These are phyloP conservation scores for Mortierella sp. DNA, from an alignment of 371 early-diverging fungal genomes.

Conservation along the genomic window DNA sequence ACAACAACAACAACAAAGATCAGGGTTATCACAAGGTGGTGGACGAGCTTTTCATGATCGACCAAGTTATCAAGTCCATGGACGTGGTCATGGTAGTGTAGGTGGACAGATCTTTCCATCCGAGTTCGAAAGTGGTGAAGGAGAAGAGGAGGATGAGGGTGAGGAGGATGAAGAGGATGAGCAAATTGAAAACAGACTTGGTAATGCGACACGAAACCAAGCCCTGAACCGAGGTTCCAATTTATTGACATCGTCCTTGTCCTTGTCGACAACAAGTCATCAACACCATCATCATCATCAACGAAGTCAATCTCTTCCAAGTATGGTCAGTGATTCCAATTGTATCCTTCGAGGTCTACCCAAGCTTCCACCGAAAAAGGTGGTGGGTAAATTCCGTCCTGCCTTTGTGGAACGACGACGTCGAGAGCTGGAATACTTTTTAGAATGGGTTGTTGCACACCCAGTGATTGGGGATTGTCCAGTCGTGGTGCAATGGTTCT, in stretches of 20 bases:
- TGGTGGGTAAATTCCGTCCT: constrained; percentile 44
- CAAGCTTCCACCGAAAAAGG: constrained; percentile 41
- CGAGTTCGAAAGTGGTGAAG: too few relatives aligned
- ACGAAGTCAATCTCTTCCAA: not conserved
- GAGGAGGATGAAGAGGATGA: constrained; percentile 17
- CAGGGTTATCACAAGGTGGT: not conserved
- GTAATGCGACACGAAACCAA: not conserved
- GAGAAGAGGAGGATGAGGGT: constrained; percentile 4
- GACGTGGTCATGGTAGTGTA: too few relatives aligned
- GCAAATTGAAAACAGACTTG: constrained; percentile 5
- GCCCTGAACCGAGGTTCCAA: not conserved
- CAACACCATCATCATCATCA: constrained; percentile 1
- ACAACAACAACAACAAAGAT: not conserved
- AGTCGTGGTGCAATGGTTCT: constrained; percentile 49
- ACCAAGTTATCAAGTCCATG: too few relatives aligned
- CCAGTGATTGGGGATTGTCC: constrained; percentile 41
- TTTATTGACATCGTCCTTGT: too few relatives aligned
- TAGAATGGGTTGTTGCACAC: constrained; percentile 50
- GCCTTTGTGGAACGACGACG: constrained; percentile 47
- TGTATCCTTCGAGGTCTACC: constrained; percentile 37
- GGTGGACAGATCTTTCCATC: too few relatives aligned
- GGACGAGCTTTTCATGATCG: too few relatives aligned
- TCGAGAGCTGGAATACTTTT: constrained; percentile 45
- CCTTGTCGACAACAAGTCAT: too few relatives aligned
- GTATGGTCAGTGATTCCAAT: too few relatives aligned